Evolutionary conservation across 73 alveolate species (phyloP).

Genomic region (Paramecium octaurelia): DNA sequence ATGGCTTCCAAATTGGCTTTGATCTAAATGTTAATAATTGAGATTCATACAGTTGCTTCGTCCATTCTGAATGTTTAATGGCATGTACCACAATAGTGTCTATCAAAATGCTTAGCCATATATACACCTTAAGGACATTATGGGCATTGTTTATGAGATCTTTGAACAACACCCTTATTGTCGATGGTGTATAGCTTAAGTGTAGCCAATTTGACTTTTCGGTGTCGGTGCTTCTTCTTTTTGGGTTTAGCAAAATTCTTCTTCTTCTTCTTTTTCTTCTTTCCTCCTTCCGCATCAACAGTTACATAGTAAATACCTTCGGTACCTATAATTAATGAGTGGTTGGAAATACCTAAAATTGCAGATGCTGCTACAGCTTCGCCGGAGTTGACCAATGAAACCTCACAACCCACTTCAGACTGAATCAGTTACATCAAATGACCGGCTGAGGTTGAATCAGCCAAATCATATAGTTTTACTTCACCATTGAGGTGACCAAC

Average conservation of each 20-base stretch:
- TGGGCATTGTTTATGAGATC: constrained; percentile 82
- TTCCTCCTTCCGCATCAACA: constrained; percentile 58
- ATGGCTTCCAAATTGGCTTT: constrained; percentile 49
- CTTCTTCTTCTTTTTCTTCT: constrained; percentile 64
- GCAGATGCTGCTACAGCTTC: constrained; percentile 52
- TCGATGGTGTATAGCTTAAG: constrained; percentile 84
- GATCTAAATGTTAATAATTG: background rate
- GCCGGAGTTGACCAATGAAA: constrained; percentile 39
- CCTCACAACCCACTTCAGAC: constrained; percentile 54
- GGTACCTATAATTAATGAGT: background rate
- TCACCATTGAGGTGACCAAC: constrained; percentile 54
- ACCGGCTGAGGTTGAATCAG: constrained; percentile 33
- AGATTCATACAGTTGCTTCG: constrained; percentile 46
- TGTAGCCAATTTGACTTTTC: constrained; percentile 76
- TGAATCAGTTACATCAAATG: constrained; percentile 40
- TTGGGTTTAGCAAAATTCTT: constrained; percentile 57
- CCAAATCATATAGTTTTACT: constrained; percentile 48
- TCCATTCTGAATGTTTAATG: constrained; percentile 65
- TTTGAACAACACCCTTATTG: constrained; percentile 78
- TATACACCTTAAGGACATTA: constrained; percentile 91
- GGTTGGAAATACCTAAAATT: background rate
- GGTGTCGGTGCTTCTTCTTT: constrained; percentile 65
- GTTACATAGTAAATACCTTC: constrained; percentile 27
- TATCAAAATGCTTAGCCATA: constrained; percentile 93
- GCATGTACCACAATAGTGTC: constrained; percentile 94